Base-by-base conservation (phyloP, 2,329 filamentous ascomycete species). In the Alternaria ethzedia region DNA sequence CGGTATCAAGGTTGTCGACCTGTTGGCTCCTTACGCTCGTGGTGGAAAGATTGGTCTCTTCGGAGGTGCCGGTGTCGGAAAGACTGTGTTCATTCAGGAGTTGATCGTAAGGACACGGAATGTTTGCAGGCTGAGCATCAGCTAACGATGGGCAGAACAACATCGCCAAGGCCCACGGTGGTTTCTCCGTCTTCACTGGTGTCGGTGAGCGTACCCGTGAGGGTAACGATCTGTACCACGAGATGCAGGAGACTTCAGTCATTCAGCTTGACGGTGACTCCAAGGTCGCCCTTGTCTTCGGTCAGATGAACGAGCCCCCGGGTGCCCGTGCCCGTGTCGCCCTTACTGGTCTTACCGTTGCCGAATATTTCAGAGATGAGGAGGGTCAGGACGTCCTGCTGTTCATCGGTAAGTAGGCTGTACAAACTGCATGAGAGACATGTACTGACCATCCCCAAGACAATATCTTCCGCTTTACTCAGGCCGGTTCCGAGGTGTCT, bases 11-110 rank as follows among this genome's bases (percentile, higher is more conserved):
- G 96, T 99, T 84, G 96, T 99, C 86, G 96, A 99, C 84, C 89
- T 99, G 75, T 90, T 99, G 81, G 96, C 96, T 79, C 96, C 96
- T 80, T 99, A 99, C 86, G 96, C 96, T 83, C 96, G 96, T 96
- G 96, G 96, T 93, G 96, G 96, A 90, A 99, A 99, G 92, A 99
- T 99, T 89, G 96, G 96, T 93, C 94, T 99, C 78, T 99, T 99
- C 87, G 96, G 96, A 87, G 96, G 96, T 95, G 96, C 96, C 80
- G 96, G 96, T 96, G 96, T 99, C 89, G 96, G 96, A 86, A 99
- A 99, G 92, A 99, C 96, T 83, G 96, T 99, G 83, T 99, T 98
- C 89, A 99, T 99, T 85, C 96, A 99, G 90, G 96, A 99, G 88
- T 87, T 99, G 83, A 99, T 99, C 88, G 88, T 90, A 85, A 79